Evolutionary conservation across 73 alveolate species (phyloP).

Genomic region (Paramecium tetraurelia): DNA sequence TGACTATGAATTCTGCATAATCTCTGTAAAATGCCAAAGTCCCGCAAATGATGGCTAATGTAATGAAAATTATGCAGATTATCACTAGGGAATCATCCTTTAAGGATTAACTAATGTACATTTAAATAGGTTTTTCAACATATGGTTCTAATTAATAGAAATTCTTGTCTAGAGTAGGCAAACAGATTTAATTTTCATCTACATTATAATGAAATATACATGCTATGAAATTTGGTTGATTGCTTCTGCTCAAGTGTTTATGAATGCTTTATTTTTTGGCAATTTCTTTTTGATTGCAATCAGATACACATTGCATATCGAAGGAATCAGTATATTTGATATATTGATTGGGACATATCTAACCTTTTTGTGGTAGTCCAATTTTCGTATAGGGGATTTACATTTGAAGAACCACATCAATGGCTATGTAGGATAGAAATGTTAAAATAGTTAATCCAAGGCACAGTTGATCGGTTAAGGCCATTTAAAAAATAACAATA

Average conservation of each 20-base stretch:
- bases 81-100: not conserved
- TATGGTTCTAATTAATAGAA: not conserved
- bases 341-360: not conserved
- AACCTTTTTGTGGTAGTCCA: constrained; percentile 1
- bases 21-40: not conserved
- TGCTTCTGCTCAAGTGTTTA: not conserved
- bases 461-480: constrained; percentile 6
- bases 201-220: not conserved
- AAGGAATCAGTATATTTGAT: not conserved
- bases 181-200: not conserved
- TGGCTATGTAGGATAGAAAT: not conserved
- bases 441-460: not conserved
- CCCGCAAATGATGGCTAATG: not conserved
- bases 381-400: not conserved
- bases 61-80: not conserved
- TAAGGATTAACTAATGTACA: not conserved
- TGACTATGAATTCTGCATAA: not conserved
- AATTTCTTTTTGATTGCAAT: not conserved
- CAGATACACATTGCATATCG: not conserved
- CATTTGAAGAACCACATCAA: not conserved
- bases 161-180: not conserved
- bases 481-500: not conserved
- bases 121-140: not conserved
- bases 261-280: not conserved
- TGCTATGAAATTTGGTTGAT: not conserved